These are phyloP conservation scores for Dioszegia hungarica DNA, from an alignment of 768 basidiomycete genomes.

Conservation along the genomic window DNA sequence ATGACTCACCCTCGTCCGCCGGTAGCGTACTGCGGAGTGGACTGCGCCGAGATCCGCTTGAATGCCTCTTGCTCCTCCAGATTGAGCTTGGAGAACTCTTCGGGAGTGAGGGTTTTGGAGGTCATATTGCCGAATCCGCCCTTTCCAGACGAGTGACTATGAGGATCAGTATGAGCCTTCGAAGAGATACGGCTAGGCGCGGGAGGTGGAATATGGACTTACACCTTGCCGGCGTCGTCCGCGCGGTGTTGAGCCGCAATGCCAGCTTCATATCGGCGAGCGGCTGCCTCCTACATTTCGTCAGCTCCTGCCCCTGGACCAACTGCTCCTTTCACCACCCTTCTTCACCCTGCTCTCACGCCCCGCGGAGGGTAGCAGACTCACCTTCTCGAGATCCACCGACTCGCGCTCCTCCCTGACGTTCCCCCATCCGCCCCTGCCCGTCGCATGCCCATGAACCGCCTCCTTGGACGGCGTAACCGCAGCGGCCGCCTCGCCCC, in stretches of 20 bases:
- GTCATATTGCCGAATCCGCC: conserved; percentile 30
- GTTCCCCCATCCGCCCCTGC: conserved; percentile 47
- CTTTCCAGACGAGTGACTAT: conserved; percentile 20
- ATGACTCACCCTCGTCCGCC: conserved; percentile 41
- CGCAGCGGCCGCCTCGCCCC: conserved; percentile 1
- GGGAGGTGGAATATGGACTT: conserved; percentile 7
- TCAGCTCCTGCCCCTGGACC: neutral
- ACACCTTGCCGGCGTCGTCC: conserved; percentile 32
- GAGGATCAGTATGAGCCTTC: conserved; percentile 6
- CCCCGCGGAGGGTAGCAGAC: too few species aligned
- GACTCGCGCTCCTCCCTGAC: conserved; percentile 29
- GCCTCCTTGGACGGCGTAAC: conserved; percentile 6
- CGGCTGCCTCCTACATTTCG: conserved; percentile 25
- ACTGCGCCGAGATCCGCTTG: conserved; percentile 31
- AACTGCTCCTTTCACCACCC: too few species aligned
- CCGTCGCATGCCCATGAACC: conserved; percentile 19
- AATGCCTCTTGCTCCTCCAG: conserved; percentile 42
- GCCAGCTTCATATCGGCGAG: conserved; percentile 30
- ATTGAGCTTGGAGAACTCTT: conserved; percentile 26
- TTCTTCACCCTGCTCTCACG: too few species aligned
- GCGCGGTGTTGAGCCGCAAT: conserved; percentile 29
- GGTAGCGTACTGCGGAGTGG: conserved; percentile 15
- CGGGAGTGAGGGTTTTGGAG: conserved; percentile 17
- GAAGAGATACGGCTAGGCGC: neutral
- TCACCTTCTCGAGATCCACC: conserved; percentile 34